Evolutionary conservation across 1,284 basidiomycete genomes (phyloP), one percentile per base, ranked within the genome.

Genomic region (Tilletia caries): DNA sequence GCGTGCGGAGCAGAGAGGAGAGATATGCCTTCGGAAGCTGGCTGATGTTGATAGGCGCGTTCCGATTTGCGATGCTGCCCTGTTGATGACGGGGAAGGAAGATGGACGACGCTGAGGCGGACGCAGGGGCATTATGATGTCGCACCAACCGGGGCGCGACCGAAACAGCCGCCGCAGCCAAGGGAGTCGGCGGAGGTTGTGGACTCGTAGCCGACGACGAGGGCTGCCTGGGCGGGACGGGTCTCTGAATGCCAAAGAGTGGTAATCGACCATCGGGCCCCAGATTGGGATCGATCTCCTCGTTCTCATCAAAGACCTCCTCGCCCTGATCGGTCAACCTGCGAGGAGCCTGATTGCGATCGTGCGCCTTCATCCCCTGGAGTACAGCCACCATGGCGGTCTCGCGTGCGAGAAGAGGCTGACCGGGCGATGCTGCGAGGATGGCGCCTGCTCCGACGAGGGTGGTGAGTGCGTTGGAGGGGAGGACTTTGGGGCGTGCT

Each of bases 311-410:
- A 18, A 71, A 73, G 44, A 73, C 77, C 37, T 76, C 71, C 65
- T 74, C 67, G 32, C 32, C 67, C 0, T 68, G 75, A 25, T 73
- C 70, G 3, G 70, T 71, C 2, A 54, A 10, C 3, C 67, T 58
- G 10, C 18, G 23, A n/a, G 46, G 58, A 18, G 62, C 29, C 52
- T 43, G 37, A 23, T 34, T 34, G 12, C 72, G 69, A 33, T 84
- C 83, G 27, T 80, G 75, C 34, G 83, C 82, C 70, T 87, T 84
- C 72, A 93, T 87, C 2, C 92, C 92, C 83, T 98, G 95, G 74
- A 93, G 92, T 66, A 98, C 86, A 0, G 93, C 92, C 66, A 96
- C 90, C 73, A 90, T 86, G 3, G 94, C 95, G 77, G 90, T 89
- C 29, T 90, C 85, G 10, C 87, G 85, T 0, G 90, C 89, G 33